Base-by-base conservation (phyloP, 805 yeast genomes). In the Metschnikowia noctiluminum region DNA sequence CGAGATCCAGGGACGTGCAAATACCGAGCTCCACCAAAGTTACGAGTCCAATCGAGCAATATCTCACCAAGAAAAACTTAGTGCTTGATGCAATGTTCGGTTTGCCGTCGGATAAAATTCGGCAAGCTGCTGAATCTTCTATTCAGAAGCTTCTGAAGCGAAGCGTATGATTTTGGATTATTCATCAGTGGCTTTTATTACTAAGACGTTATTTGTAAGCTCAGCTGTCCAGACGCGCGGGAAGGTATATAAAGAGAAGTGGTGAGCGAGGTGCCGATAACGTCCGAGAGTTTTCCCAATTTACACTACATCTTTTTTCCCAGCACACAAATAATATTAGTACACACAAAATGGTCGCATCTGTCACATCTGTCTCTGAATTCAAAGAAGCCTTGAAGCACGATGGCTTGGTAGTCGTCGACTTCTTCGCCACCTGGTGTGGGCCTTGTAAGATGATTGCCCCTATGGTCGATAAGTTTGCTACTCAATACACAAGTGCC, bases 381-480 rank as follows among this genome's bases (percentile, higher is more conserved):
- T 92, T 91, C 79, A 73, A 80, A 46, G 74, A 76, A 51, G 85
- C 84, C 57, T 79, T 85, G 63, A 60, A 70, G 50, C 76, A 76
- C 62, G 80, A 80, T 58, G 87, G 86, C 61, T 77, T 89, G 64
- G 91, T 89, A 59, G 91, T 94, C 60, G 89, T 94, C 59, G 98
- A 94, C 77, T 94, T 92, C 77, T 91, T 81, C 66, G 98, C 98
- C 62, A 83, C 91, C 53, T 94, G 98, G 97, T 92, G 99, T 73
- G 97, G 97, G 60, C 98, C 99, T 54, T 92, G 99, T 79, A 94
- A 92, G 80, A 88, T 88, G 83, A 86, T 94, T 72, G 91, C 97
- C 48, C 99, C 99, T 61, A 75, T 89, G 74, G 74, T 92, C 60
- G 96, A 91, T 65, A 85, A 86, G 69, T 85, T 91, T 64, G 75